Conservation (phyloP, 2,329 filamentous ascomycete genomes). For the Cryphonectria radicalis region DNA sequence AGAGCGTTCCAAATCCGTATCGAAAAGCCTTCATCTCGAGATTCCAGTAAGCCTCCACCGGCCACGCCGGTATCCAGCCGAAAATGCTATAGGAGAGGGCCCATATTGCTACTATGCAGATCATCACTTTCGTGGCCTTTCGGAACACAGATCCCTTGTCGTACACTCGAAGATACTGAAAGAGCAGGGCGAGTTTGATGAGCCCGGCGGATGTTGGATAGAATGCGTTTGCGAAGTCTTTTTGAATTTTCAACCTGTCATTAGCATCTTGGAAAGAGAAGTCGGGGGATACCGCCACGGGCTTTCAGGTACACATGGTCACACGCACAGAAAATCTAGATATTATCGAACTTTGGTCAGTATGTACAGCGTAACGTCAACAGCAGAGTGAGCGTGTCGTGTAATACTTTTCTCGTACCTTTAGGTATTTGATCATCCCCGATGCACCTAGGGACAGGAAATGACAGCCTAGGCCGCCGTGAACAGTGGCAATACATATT, state of each 20-base stretch:
- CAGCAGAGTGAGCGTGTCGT: background rate
- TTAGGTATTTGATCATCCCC: conserved; percentile 25
- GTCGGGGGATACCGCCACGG: no score
- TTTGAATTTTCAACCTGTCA: background rate
- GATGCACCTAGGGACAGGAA: conserved; percentile 11
- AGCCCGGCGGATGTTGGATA: conserved; percentile 31
- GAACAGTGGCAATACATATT: conserved; percentile 14
- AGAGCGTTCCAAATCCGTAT: conserved; percentile 40
- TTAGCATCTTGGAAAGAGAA: background rate
- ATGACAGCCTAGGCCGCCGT: conserved; percentile 23
- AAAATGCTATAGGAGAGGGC: conserved; percentile 38
- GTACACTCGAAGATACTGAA: conserved; percentile 33
- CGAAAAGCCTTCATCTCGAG: conserved; percentile 23
- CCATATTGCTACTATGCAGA: conserved; percentile 38
- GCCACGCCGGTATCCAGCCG: conserved; percentile 40
- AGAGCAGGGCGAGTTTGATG: conserved; percentile 33
- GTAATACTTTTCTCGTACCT: conserved; percentile 11
- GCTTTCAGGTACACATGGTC: background rate
- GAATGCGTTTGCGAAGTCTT: conserved; percentile 30
- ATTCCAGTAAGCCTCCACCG: conserved; percentile 40
- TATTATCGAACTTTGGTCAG: background rate
- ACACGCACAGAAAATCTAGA: conserved; percentile 26
- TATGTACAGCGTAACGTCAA: background rate
- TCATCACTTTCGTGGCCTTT: conserved; percentile 31
- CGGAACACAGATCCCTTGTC: conserved; percentile 28